phyloP scores from a whole-genome alignment of 495 filamentous ascomycete species.

The Podospora pseudopauciseta region DNA sequence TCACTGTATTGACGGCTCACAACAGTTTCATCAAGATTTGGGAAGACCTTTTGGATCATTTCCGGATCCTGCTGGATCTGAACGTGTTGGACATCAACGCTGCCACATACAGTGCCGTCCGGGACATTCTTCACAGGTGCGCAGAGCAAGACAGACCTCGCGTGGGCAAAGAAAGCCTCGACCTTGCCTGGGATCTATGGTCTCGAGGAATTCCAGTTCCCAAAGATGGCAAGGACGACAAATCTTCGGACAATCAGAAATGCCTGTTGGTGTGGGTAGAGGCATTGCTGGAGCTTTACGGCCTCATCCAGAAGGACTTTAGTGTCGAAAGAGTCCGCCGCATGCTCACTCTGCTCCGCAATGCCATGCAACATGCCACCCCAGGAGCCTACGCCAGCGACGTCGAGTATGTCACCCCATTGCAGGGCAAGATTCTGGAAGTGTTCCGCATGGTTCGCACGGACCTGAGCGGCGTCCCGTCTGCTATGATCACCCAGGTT shows the following conservation, averaged over 20 bases:
- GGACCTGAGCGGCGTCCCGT: conserved; percentile 62
- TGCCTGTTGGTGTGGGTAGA: conserved; percentile 75
- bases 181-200: conserved; percentile 72
- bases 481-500: conserved; percentile 62
- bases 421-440: conserved; percentile 73
- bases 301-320: conserved; percentile 65
- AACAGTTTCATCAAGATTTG: conserved; percentile 60
- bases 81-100: conserved; percentile 65
- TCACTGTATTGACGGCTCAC: conserved; percentile 57
- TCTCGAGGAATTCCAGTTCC: conserved; percentile 55
- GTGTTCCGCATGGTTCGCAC: conserved; percentile 67
- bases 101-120: conserved; percentile 64
- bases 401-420: conserved; percentile 72
- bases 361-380: conserved; percentile 56
- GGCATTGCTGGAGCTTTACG: conserved; percentile 73
- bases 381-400: conserved; percentile 76
- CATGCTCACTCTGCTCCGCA: conserved; percentile 60
- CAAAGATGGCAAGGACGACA: conserved; percentile 40
- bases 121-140: conserved; percentile 59
- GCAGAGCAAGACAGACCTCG: conserved; percentile 44
- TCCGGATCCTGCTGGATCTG: conserved; percentile 57
- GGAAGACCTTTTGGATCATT: conserved; percentile 63
- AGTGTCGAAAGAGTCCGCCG: conserved; percentile 55
- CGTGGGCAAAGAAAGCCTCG: conserved; percentile 55
- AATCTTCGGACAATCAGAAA: conserved; percentile 63